Evolutionary conservation across 257 asterid genomes (phyloP).

Genomic region (Solanum infundibuliforme): DNA sequence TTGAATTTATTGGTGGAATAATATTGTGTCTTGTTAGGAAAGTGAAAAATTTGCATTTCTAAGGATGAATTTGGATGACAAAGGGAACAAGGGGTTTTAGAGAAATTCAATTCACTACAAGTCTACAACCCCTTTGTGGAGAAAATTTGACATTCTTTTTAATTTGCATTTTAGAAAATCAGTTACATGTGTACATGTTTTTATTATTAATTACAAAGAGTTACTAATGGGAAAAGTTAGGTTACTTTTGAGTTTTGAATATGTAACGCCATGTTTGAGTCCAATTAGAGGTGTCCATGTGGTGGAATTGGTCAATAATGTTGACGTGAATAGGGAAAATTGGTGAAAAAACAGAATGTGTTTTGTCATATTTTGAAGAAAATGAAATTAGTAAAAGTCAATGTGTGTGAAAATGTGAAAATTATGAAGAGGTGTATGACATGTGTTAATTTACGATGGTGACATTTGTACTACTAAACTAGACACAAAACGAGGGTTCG

Average conservation of each 20-base stretch:
- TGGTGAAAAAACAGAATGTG: neutral
- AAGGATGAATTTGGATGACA: neutral
- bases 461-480: neutral
- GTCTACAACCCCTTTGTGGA: neutral
- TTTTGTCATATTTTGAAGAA: neutral
- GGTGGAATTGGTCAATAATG: slow-evolving; percentile 7
- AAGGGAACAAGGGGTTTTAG: neutral
- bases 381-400: neutral
- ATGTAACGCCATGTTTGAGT: neutral
- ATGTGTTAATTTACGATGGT: neutral
- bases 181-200: neutral
- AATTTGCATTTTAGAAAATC: neutral
- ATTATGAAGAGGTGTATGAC: neutral
- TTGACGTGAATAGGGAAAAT: neutral
- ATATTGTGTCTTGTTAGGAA: slow-evolving; percentile 10
- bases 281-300: slow-evolving; percentile 1
- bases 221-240: neutral
- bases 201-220: neutral
- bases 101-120: neutral
- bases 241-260: neutral
- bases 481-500: neutral
- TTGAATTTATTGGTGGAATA: slow-evolving; percentile 11
- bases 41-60: slow-evolving; percentile 28
- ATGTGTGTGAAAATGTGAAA: neutral
- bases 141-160: neutral